Base-by-base conservation (phyloP, 2,329 filamentous ascomycete species). In the Alternaria incomplexa region DNA sequence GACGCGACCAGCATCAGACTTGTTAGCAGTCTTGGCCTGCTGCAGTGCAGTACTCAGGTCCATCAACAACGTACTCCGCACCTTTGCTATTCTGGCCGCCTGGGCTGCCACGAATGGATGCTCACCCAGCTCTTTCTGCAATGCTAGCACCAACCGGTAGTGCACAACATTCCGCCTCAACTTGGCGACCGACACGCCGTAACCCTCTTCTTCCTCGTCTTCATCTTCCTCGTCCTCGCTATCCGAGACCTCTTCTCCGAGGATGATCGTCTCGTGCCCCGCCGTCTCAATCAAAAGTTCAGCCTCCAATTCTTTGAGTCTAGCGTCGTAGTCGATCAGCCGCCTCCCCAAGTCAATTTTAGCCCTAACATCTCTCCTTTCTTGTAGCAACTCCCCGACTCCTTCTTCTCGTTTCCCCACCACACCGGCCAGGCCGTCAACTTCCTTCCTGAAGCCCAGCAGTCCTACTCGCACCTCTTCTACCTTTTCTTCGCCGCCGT, bases 381-480 rank as follows among this genome's bases (percentile, higher is more conserved):
- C 89, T n/a, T 82, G 79, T 58, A 93, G 83, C 55, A 93, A 80
- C 5, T 76, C 79, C 40, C 84, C 83, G 2, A 93, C 87, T 70
- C 95, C 90, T 20, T 80, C 80, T 23, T 87, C 88, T 65, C 90
- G 86, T 62, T 86, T 85, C 8, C 84, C 82, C 0, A 97, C 91
- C 17, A 85, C 86, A 10, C 82, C 83, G 75, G 89, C 89, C 52
- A 98, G 86, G 53, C 90, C 89, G 67, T 92, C 90, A 1, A 97
- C 88, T 55, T 96, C 93, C 66, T 94, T 87, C 63, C 90, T 86
- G 73, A 99, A 97, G 0, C 93, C 93, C 63, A 98, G 79, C 58
- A 99, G 81, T 0, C 93, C 93, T 0, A 99, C 91, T 46, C 93
- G 87, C 30, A 98, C 91, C 75, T 96, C 93, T 77, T 97, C 94